Percentiles rank a stretch among this genome's conserved stretches.
Evolutionary conservation across 495 filamentous ascomycete species (phyloP).

Genomic region (Neurospora tetraspora): DNA sequence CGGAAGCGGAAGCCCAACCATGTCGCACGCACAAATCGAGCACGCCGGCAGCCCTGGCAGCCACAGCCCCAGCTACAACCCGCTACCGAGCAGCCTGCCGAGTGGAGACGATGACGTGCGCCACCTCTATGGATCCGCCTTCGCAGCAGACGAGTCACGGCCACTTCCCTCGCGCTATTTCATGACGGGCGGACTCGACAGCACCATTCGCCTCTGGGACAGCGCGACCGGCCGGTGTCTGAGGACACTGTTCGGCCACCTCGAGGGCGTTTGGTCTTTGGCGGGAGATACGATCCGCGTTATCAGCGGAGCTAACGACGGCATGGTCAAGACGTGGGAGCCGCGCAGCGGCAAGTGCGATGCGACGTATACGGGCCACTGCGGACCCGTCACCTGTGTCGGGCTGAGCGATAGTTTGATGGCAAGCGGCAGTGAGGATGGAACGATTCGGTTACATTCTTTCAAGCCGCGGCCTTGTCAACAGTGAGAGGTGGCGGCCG

Average conservation of each 20-base stretch:
- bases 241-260: slow-evolving; percentile 89
- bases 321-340: slow-evolving; percentile 96
- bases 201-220: slow-evolving; percentile 90
- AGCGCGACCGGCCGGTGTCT: slow-evolving; percentile 69
- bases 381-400: slow-evolving; percentile 58
- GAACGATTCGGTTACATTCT: slow-evolving; percentile 77
- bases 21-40: slow-evolving; percentile 11
- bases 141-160: slow-evolving; percentile 46
- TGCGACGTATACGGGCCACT: slow-evolving; percentile 80
- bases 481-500: slow-evolving; percentile 23
- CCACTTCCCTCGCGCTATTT: slow-evolving; percentile 77
- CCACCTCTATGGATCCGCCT: slow-evolving; percentile 45
- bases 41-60: slow-evolving; percentile 1
- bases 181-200: slow-evolving; percentile 81
- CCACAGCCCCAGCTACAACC: slow-evolving; percentile 4
- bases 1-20: slow-evolving; percentile 25
- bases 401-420: slow-evolving; percentile 80
- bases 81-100: slow-evolving; percentile 6
- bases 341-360: slow-evolving; percentile 82
- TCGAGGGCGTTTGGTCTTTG: slow-evolving; percentile 93
- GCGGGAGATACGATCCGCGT: slow-evolving; percentile 85
- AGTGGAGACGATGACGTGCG: slow-evolving; percentile 31
- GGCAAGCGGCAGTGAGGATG: slow-evolving; percentile 86
- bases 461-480: slow-evolving; percentile 40
- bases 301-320: slow-evolving; percentile 82